These are phyloP conservation scores for Podochytrium sp. DNA, from an alignment of 192 early-diverging fungal species.

Conservation along the genomic window DNA sequence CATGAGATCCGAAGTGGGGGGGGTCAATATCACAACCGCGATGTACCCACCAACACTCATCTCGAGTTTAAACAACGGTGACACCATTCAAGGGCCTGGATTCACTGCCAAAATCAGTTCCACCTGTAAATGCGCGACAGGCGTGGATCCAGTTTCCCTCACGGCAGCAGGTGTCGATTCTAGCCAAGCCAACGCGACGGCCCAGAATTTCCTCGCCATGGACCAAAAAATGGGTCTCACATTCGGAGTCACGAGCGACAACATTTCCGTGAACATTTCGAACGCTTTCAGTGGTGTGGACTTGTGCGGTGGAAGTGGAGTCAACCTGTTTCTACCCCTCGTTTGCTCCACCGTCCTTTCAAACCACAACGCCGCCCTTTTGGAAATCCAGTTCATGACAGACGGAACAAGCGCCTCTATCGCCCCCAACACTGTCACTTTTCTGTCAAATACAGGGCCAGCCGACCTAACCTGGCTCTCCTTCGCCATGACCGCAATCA, in stretches of 20 bases:
- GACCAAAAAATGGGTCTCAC: not conserved
- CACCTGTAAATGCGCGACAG: conserved; percentile 5
- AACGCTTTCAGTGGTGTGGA: conserved; percentile 5
- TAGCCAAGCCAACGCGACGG: not conserved
- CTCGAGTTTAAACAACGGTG: not conserved
- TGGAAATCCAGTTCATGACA: conserved; percentile 8
- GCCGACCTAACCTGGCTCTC: not conserved
- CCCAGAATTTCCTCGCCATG: not conserved
- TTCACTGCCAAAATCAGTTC: conserved; percentile 3
- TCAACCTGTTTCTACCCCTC: not conserved
- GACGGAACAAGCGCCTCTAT: conserved; percentile 31
- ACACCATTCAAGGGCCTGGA: conserved; percentile 20
- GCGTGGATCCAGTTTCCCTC: not conserved
- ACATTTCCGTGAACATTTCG: not conserved
- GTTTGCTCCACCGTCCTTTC: conserved; percentile 12
- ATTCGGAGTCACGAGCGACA: not conserved
- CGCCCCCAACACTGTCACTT: not conserved
- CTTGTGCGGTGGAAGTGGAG: not conserved
- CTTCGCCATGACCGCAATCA: not conserved
- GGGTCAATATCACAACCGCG: conserved; percentile 1
- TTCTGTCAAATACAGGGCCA: not conserved
- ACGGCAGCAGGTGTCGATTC: not conserved
- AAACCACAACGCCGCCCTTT: not conserved
- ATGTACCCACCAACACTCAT: not conserved
- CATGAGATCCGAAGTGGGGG: conserved; percentile 14